These are phyloP conservation scores for Hericium erinaceus DNA, from an alignment of 768 basidiomycete genomes.

Conservation along the genomic window DNA sequence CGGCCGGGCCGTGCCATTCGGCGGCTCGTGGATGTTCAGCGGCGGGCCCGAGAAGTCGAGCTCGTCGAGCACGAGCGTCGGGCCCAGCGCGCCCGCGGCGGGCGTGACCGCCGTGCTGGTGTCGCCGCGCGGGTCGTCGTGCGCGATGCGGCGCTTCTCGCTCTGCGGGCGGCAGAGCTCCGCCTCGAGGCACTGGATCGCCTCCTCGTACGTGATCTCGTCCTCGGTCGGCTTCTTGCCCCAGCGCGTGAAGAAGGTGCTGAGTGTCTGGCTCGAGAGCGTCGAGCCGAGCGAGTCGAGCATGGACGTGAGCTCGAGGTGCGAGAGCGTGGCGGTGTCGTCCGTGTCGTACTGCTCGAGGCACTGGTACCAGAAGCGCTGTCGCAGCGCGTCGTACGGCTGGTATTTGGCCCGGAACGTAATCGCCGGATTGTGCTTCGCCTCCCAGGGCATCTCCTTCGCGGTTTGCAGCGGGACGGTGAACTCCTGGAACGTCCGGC, in stretches of 20 bases:
- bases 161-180: slow-evolving; percentile 66
- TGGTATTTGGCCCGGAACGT: slow-evolving; percentile 88
- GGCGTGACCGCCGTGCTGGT: slow-evolving; percentile 50
- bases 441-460: slow-evolving; percentile 63
- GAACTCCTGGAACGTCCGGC: slow-evolving; percentile 60
- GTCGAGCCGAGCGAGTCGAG: slow-evolving; percentile 96
- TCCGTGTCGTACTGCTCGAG: slow-evolving; percentile 87
- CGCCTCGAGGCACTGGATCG: slow-evolving; percentile 76
- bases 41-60: slow-evolving; percentile 57
- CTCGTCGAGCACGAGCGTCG: slow-evolving; percentile 34
- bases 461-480: slow-evolving; percentile 50
- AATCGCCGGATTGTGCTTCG: slow-evolving; percentile 60
- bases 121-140: slow-evolving; percentile 33
- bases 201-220: slow-evolving; percentile 71
- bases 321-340: slow-evolving; percentile 64
- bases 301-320: slow-evolving; percentile 87
- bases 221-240: slow-evolving; percentile 56
- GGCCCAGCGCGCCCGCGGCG: slow-evolving; percentile 26
- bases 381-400: slow-evolving; percentile 85
- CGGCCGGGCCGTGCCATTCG: background rate
- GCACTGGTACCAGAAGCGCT: slow-evolving; percentile 86
- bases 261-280: slow-evolving; percentile 66
- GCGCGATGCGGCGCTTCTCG: slow-evolving; percentile 61
- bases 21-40: slow-evolving; percentile 20
- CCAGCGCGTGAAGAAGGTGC: slow-evolving; percentile 70